These are phyloP conservation scores for Tylopilus felleus DNA, from an alignment of 768 basidiomycete genomes.

Conservation along the genomic window DNA sequence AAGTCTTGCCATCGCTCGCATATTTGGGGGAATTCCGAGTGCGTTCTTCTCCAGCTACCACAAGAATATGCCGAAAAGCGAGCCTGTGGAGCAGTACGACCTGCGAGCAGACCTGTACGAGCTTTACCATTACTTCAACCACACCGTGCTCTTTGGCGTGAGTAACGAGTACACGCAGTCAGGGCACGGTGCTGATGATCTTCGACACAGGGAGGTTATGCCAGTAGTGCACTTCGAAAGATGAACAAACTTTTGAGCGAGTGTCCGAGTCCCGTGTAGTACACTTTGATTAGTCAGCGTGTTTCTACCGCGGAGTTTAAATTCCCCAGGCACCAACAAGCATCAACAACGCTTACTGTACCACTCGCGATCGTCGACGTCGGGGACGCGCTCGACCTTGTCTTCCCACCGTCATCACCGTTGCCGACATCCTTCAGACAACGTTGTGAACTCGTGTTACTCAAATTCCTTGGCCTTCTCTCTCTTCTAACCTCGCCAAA, in stretches of 20 bases:
- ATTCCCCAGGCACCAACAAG: slow-evolving; percentile 16
- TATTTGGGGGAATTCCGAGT: slow-evolving; percentile 72
- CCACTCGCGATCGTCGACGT: slow-evolving; percentile 17
- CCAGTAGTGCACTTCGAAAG: slow-evolving; percentile 49
- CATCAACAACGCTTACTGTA: slow-evolving; percentile 27
- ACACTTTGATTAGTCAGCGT: slow-evolving; percentile 15
- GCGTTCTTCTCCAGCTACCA: slow-evolving; percentile 68
- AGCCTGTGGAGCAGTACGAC: slow-evolving; percentile 62
- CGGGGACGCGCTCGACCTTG: slow-evolving; percentile 20
- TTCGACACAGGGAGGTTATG: slow-evolving; percentile 44
- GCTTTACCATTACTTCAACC: slow-evolving; percentile 80
- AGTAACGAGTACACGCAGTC: slow-evolving; percentile 27
- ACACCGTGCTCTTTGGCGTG: slow-evolving; percentile 76
- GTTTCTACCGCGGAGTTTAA: slow-evolving; percentile 10
- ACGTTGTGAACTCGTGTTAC: not conserved
- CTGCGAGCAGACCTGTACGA: slow-evolving; percentile 69
- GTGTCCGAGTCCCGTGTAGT: slow-evolving; percentile 29
- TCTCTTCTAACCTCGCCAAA: not conserved
- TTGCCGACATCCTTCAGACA: not conserved
- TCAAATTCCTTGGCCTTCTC: not conserved
- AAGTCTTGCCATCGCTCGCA: slow-evolving; percentile 73
- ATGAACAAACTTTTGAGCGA: slow-evolving; percentile 40
- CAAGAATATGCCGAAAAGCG: slow-evolving; percentile 54
- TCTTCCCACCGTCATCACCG: slow-evolving; percentile 11
- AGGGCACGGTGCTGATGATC: not conserved